Conservation (phyloP, 805 yeast species). For the Wickerhamomyces rabaulensis region DNA sequence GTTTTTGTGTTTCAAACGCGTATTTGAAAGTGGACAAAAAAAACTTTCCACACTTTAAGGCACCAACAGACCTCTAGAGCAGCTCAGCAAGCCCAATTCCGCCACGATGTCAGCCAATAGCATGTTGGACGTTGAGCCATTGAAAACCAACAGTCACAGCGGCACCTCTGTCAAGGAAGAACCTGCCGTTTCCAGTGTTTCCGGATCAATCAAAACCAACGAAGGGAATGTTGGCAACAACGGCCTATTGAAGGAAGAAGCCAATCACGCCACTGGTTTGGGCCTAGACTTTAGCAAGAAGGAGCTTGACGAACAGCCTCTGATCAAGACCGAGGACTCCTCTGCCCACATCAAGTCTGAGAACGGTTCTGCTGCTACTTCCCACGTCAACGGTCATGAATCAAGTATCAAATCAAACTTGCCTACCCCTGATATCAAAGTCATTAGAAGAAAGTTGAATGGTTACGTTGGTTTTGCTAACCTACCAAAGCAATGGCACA, state of each 20-base stretch:
- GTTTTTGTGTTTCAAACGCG: conserved; percentile 15
- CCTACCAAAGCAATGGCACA: conserved; percentile 98
- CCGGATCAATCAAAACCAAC: not conserved
- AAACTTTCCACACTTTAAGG: not conserved
- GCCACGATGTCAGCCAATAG: not conserved
- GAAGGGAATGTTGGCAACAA: not conserved
- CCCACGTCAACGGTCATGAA: conserved; percentile 5
- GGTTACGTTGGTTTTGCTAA: conserved; percentile 97
- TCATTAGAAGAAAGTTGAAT: conserved; percentile 77
- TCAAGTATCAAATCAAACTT: conserved; percentile 7
- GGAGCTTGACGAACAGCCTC: not conserved
- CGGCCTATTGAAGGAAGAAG: not conserved
- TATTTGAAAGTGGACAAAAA: conserved; percentile 4
- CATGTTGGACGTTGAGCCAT: not conserved
- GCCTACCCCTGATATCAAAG: conserved; percentile 42
- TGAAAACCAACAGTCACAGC: not conserved
- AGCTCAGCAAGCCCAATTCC: not conserved
- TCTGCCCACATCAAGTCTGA: conserved; percentile 2
- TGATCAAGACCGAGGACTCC: conserved; percentile 1
- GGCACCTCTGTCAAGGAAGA: conserved; percentile 5
- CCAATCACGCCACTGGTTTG: conserved; percentile 4
- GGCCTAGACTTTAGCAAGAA: conserved; percentile 6
- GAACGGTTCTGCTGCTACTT: not conserved
- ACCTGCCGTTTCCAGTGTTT: not conserved
- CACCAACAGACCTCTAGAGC: not conserved